A percentile compares a stretch with the other conserved stretches of the same genome.
These are phyloP conservation scores for Talaromyces trachyspermus DNA, from an alignment of 495 filamentous ascomycete genomes.

Conservation along the genomic window DNA sequence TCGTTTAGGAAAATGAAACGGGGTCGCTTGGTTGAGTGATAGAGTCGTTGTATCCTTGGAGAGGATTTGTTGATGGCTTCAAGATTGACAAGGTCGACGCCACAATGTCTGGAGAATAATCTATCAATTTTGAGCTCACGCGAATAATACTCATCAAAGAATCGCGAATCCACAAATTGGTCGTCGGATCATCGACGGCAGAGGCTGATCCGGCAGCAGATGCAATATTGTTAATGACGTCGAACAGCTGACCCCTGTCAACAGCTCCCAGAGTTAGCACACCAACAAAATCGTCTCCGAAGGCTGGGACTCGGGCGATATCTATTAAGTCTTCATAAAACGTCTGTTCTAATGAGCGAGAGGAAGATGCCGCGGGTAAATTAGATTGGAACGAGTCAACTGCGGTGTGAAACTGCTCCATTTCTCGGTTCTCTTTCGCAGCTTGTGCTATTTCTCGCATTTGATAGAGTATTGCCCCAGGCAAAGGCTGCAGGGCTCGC, in stretches of 20 bases:
- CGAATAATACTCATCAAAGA: constrained; percentile 60
- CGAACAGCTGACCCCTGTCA: constrained; percentile 50
- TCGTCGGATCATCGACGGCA: constrained; percentile 33
- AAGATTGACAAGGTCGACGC: constrained; percentile 54
- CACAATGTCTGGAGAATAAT: constrained; percentile 62
- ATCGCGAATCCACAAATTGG: constrained; percentile 41
- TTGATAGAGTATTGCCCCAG: constrained; percentile 69
- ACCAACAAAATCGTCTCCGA: constrained; percentile 39
- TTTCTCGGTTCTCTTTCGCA: constrained; percentile 51
- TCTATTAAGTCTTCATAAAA: constrained; percentile 48
- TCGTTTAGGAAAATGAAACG: constrained; percentile 49
- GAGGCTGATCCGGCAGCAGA: constrained; percentile 27
- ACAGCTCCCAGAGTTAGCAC: constrained; percentile 47
- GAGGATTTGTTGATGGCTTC: constrained; percentile 22
- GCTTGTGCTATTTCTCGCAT: constrained; percentile 53
- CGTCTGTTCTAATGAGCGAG: constrained; percentile 28
- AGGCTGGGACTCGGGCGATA: constrained; percentile 28
- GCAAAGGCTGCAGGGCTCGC: constrained; percentile 64
- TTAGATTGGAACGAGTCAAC: constrained; percentile 46
- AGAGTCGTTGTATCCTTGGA: constrained; percentile 25
- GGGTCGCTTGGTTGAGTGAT: constrained; percentile 36
- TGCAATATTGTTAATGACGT: constrained; percentile 53
- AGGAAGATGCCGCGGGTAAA: constrained; percentile 21
- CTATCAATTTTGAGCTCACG: constrained; percentile 45
- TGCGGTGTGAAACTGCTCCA: constrained; percentile 55